Base-by-base conservation (phyloP, 257 asterid genomes). In the Nicotiana obtusifolia region DNA sequence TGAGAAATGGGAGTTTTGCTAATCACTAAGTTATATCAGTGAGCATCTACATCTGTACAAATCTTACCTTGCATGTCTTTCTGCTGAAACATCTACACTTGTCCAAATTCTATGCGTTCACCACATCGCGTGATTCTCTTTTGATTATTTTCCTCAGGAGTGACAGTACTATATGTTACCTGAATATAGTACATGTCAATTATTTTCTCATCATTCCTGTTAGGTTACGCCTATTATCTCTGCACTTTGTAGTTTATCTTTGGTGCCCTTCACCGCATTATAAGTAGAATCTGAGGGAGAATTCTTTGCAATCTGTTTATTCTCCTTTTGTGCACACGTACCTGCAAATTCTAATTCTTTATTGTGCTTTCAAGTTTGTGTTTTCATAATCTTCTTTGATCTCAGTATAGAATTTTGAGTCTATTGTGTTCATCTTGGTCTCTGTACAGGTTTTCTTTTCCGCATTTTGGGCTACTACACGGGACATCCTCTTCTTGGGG, bases 401-500 rank as follows among this genome's bases (percentile, higher is more conserved):
- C 66, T 65, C 52, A 44, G n/a, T 80, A 1, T 16, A 44, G 17
- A 20, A 22, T 54, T 35, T 60, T 91, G 85, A 81, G 88, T 84
- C 33, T 54, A 80, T 41, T 8, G 26, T 73, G 17, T 9, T 73
- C 62, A 73, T 73, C 44, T 15, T 73, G 62, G 19, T 22, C 82
- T 28, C 71, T 75, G 53, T 85, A 3, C 84, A 96, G 99, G 99
- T 85, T 24, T 96, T 13, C 56, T 91, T 37, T 96, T 96, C 90
- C 92, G 98, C 85, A 81, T 94, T 64, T 85, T 95, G 87, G 99
- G 99, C 65, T 86, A 91, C 89, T 95, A 94, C 61, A 93, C 98
- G 2, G 98, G 97, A 78, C 99, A 96, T 77, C 94, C 98, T 57
- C 91, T 96, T 86, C 97, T 96, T 24, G 99, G 99, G 64, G 99